Evolutionary conservation across 768 basidiomycete genomes (phyloP).

Genomic region (Pulveroboletus sp.): DNA sequence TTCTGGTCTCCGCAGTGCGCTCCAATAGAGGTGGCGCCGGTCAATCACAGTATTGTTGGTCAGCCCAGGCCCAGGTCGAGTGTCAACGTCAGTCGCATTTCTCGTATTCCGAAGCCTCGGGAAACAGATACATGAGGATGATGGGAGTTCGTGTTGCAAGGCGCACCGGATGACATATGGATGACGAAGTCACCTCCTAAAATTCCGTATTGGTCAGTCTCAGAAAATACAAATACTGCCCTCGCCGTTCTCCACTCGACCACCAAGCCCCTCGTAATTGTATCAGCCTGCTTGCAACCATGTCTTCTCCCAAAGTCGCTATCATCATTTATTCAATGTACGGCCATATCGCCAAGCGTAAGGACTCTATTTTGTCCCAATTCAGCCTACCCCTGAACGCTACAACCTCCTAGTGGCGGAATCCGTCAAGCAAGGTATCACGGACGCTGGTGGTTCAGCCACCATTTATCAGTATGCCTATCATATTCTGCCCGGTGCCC

Average conservation of each 20-base stretch:
- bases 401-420: conserved; percentile 53
- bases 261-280: neutral
- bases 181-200: conserved; percentile 13
- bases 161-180: neutral
- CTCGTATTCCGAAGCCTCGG: no score
- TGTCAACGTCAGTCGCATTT: neutral
- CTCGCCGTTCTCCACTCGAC: no score
- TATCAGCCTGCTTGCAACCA: conserved; percentile 17
- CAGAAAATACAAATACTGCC: no score
- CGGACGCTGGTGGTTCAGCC: conserved; percentile 46
- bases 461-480: conserved; percentile 53
- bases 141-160: no score
- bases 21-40: neutral
- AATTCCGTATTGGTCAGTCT: neutral
- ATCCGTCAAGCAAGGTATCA: conserved; percentile 44
- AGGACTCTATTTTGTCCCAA: conserved; percentile 20
- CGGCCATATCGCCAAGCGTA: conserved; percentile 69
- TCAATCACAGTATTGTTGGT: neutral
- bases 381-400: conserved; percentile 1
- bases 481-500: neutral
- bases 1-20: neutral
- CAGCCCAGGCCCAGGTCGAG: neutral
- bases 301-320: conserved; percentile 57
- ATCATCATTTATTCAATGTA: conserved; percentile 75
- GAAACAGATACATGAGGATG: no score